Evolutionary conservation across 2,329 filamentous ascomycete genomes (phyloP).

Genomic region (Calycina marina): DNA sequence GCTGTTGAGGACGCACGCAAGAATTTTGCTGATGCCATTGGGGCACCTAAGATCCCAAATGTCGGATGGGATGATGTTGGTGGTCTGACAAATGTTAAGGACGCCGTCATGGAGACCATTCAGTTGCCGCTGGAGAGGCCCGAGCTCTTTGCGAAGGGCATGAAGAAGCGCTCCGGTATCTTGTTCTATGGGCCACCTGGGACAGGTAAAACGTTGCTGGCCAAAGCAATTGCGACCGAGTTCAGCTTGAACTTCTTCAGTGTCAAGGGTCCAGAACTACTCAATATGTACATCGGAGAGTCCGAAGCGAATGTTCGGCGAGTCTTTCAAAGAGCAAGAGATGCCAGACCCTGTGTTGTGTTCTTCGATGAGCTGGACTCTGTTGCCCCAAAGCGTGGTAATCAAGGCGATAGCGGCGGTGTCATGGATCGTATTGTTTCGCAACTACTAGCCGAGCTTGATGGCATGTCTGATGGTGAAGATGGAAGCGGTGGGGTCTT

Average conservation of each 20-base stretch:
- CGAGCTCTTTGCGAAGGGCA: constrained; percentile 88
- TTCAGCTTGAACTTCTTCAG: constrained; percentile 92
- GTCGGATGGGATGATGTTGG: constrained; percentile 95
- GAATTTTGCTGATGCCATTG: constrained; percentile 95
- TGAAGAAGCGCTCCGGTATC: constrained; percentile 95
- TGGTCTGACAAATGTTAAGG: constrained; percentile 84
- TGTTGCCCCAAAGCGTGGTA: constrained; percentile 89
- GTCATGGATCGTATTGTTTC: constrained; percentile 98
- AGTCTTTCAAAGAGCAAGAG: constrained; percentile 75
- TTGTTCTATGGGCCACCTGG: constrained; percentile 84
- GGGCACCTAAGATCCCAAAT: constrained; percentile 94
- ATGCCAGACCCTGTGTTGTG: constrained; percentile 76
- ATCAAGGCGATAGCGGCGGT: constrained; percentile 91
- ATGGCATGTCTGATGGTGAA: constrained; percentile 92
- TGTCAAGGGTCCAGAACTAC: constrained; percentile 79
- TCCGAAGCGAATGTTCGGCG: constrained; percentile 83
- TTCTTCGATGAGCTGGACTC: constrained; percentile 92
- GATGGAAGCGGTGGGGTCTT: constrained; percentile 75
- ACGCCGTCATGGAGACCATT: constrained; percentile 93
- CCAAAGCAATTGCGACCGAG: constrained; percentile 85
- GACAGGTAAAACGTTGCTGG: constrained; percentile 82
- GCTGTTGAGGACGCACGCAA: constrained; percentile 91
- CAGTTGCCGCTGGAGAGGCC: constrained; percentile 82
- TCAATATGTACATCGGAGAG: constrained; percentile 95
- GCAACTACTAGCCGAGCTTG: constrained; percentile 84